Evolutionary conservation across 176 grass and related monocot genomes (phyloP).

Genomic region (Zoysia japonica): DNA sequence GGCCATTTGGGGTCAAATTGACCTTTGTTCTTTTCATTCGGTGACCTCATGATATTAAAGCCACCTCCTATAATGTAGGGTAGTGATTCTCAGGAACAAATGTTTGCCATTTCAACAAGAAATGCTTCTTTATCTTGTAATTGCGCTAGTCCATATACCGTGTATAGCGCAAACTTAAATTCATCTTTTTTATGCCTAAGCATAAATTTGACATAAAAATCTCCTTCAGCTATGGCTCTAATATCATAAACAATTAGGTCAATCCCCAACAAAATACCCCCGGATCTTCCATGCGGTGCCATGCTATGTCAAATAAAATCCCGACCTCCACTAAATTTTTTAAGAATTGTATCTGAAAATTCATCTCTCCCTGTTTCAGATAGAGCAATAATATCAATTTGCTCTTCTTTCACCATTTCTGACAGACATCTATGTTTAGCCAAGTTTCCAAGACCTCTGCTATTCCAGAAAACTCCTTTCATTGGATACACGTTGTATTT

Average conservation of each 20-base stretch:
- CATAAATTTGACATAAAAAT: background rate
- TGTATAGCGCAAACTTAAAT: too few species aligned
- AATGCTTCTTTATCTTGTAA: too few species aligned
- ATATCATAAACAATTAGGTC: background rate
- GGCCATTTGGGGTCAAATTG: too few species aligned
- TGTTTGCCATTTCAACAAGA: too few species aligned
- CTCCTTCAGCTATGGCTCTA: background rate
- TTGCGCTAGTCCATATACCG: too few species aligned
- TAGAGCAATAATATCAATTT: background rate
- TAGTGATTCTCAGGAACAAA: too few species aligned
- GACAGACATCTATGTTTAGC: background rate
- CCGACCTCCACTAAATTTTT: background rate
- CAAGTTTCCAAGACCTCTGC: background rate
- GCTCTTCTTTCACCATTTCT: background rate
- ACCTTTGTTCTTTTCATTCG: too few species aligned
- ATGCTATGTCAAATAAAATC: background rate
- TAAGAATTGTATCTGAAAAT: background rate
- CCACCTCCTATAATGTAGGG: too few species aligned
- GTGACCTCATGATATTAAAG: too few species aligned
- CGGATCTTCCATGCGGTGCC: background rate
- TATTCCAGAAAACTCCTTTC: background rate
- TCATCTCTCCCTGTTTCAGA: background rate
- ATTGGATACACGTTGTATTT: too few species aligned
- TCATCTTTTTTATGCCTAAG: background rate
- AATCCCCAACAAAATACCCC: background rate